These are phyloP conservation scores for Xeromyces bisporus DNA, from an alignment of 495 filamentous ascomycete genomes.

Conservation along the genomic window DNA sequence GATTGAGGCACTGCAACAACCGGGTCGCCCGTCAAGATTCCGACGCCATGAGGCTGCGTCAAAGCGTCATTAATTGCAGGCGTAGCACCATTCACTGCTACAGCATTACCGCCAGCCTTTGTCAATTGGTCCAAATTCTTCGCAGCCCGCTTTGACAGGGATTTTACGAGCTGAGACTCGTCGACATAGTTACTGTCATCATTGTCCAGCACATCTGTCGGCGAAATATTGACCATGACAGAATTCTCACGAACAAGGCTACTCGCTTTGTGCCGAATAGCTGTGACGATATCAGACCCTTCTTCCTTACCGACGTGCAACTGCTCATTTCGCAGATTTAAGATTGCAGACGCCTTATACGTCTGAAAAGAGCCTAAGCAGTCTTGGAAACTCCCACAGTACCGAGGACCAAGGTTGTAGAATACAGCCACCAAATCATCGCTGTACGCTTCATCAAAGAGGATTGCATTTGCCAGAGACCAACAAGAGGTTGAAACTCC, in stretches of 20 bases:
- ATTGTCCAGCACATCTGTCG: constrained; percentile 59
- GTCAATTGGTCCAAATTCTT: constrained; percentile 56
- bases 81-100: constrained; percentile 76
- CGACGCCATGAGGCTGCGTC: constrained; percentile 56
- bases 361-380: constrained; percentile 92
- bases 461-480: constrained; percentile 76
- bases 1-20: constrained; percentile 61
- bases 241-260: constrained; percentile 62
- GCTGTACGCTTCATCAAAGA: constrained; percentile 74
- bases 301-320: constrained; percentile 85
- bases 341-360: constrained; percentile 80
- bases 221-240: constrained; percentile 72
- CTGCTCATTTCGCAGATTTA: constrained; percentile 82
- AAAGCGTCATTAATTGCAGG: constrained; percentile 83
- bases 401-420: constrained; percentile 74
- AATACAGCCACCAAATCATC: constrained; percentile 87
- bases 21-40: constrained; percentile 71
- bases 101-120: constrained; percentile 52
- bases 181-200: constrained; percentile 51
- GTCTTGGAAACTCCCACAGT: constrained; percentile 92
- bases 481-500: constrained; percentile 63
- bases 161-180: constrained; percentile 58
- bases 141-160: constrained; percentile 55
- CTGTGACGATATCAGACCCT: constrained; percentile 75
- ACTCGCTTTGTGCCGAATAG: constrained; percentile 70